These are phyloP conservation scores for Amoebophrya sp. DNA, from an alignment of 169 alveolate species.

Conservation along the genomic window DNA sequence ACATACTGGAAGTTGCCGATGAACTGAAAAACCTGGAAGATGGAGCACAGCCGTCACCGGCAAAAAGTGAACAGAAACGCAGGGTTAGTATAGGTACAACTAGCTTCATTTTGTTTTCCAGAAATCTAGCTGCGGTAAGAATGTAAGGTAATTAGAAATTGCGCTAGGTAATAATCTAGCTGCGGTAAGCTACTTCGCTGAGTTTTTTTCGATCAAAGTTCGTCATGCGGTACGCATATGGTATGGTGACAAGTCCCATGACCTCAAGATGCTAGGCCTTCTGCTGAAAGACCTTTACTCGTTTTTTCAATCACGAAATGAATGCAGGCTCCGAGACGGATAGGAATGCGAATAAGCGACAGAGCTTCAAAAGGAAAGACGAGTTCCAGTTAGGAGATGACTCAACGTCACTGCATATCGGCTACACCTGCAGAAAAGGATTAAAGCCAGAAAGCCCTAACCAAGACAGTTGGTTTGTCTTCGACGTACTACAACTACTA, in stretches of 20 bases:
- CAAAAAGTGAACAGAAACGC: not conserved
- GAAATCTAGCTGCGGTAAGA: not conserved
- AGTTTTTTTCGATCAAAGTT: not conserved
- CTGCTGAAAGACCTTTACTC: too few relatives aligned
- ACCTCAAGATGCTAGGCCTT: too few relatives aligned
- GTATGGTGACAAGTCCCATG: not conserved
- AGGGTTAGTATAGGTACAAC: not conserved
- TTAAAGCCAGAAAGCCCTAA: slow-evolving; percentile 66
- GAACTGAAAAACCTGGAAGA: not conserved
- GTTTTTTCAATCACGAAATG: too few relatives aligned
- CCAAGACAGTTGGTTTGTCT: slow-evolving; percentile 61
- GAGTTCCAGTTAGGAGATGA: not conserved
- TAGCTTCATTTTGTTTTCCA: not conserved
- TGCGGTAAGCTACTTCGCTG: not conserved
- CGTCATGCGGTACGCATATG: not conserved
- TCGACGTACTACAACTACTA: not conserved
- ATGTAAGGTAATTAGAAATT: not conserved
- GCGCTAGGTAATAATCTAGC: not conserved
- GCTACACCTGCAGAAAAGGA: slow-evolving; percentile 67
- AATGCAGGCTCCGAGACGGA: not conserved
- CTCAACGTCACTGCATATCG: slow-evolving; percentile 45
- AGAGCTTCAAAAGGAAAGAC: not conserved
- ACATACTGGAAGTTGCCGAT: not conserved
- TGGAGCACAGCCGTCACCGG: not conserved
- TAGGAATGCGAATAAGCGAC: not conserved